phyloP scores from a whole-genome alignment of 345 rosid species.

The Pistacia atlantica region DNA sequence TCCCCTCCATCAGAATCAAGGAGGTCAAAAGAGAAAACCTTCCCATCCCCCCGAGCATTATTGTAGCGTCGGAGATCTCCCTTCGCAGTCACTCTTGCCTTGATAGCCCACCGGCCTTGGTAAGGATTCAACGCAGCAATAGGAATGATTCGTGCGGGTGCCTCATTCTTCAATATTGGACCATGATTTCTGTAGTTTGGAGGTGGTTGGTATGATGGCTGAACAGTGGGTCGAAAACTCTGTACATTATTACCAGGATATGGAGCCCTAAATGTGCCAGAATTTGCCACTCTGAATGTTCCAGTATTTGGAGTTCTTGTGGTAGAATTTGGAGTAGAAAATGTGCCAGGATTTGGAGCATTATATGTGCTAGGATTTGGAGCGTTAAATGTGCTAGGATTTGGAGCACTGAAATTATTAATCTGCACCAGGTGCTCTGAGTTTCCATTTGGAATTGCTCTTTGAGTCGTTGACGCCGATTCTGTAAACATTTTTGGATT shows the following conservation, averaged over 20 bases:
- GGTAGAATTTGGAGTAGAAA: neutral
- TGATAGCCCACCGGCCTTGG: slow-evolving; percentile 93
- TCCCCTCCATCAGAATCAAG: slow-evolving; percentile 95
- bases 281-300: slow-evolving; percentile 14
- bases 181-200: slow-evolving; percentile 76
- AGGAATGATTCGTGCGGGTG: slow-evolving; percentile 79
- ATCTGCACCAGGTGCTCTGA: slow-evolving; percentile 33
- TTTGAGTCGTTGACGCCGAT: slow-evolving; percentile 46
- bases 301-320: slow-evolving; percentile 12
- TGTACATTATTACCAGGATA: slow-evolving; percentile 40
- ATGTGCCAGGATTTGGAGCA: slow-evolving; percentile 7
- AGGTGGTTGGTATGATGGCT: slow-evolving; percentile 79
- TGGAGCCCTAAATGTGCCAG: slow-evolving; percentile 18
- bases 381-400: slow-evolving; percentile 43
- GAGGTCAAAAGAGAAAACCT: slow-evolving; percentile 86
- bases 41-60: slow-evolving; percentile 92
- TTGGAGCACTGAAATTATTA: slow-evolving; percentile 28
- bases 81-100: slow-evolving; percentile 90
- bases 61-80: slow-evolving; percentile 88
- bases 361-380: slow-evolving; percentile 19
- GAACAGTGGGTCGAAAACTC: slow-evolving; percentile 65
- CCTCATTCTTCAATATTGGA: slow-evolving; percentile 84
- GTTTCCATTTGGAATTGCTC: slow-evolving; percentile 33
- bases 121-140: slow-evolving; percentile 87
- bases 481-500: slow-evolving; percentile 57